These are phyloP conservation scores for Melanopsichium pennsylvanicum DNA, from an alignment of 1,284 basidiomycete genomes.

Conservation along the genomic window DNA sequence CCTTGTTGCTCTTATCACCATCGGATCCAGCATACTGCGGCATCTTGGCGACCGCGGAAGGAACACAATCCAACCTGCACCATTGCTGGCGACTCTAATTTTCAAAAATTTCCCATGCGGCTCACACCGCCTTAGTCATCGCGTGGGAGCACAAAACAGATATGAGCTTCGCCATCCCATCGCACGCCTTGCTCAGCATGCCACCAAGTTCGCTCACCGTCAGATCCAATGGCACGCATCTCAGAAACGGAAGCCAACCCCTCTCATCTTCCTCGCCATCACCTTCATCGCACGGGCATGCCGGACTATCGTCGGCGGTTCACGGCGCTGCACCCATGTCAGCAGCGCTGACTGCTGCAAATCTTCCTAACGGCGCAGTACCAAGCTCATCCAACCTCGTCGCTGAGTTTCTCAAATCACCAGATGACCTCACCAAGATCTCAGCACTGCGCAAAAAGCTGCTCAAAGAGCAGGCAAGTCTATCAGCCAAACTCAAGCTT, in stretches of 20 bases:
- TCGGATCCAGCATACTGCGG: too few relatives aligned
- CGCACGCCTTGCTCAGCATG: constrained; percentile 9
- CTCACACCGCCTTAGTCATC: not conserved
- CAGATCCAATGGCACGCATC: constrained; percentile 12
- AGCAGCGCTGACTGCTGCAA: constrained; percentile 21
- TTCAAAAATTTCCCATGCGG: constrained; percentile 14
- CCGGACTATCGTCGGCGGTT: constrained; percentile 8
- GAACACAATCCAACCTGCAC: too few relatives aligned
- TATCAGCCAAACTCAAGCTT: constrained; percentile 87
- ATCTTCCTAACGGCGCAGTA: constrained; percentile 8
- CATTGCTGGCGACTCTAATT: too few relatives aligned
- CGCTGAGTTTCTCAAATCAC: constrained; percentile 69
- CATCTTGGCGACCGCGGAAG: too few relatives aligned
- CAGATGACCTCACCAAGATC: constrained; percentile 92
- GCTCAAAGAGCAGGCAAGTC: constrained; percentile 94
- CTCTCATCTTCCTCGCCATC: constrained; percentile 9
- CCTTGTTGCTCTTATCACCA: not conserved
- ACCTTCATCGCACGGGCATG: constrained; percentile 25
- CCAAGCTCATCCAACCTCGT: constrained; percentile 39
- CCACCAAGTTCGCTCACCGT: not conserved
- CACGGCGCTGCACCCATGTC: constrained; percentile 17
- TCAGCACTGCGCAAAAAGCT: constrained; percentile 89
- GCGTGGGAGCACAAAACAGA: not conserved
- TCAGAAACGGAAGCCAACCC: constrained; percentile 3
- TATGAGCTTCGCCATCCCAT: constrained; percentile 29